A percentile compares a stretch with the other conserved stretches of the same genome.
phyloP scores from a whole-genome alignment of 2,329 filamentous ascomycete species.

The Penicillium sclerotigenum region DNA sequence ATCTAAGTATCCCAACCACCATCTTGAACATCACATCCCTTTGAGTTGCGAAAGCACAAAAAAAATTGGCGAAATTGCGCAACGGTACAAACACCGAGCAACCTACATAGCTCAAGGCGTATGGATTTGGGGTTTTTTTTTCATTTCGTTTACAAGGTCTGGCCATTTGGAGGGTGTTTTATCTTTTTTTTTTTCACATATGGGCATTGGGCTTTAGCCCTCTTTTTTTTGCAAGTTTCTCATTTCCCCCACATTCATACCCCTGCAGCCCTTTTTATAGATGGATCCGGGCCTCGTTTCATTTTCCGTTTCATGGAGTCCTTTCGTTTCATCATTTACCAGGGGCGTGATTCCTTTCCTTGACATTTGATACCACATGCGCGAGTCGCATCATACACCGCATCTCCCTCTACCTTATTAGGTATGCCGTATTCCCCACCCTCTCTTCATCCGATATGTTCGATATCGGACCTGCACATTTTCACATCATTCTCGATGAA shows the following conservation, averaged over 20 bases:
- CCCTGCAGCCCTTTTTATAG: constrained; percentile 39
- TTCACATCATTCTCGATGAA: constrained; percentile 17
- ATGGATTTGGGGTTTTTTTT: constrained; percentile 27
- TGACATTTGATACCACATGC: constrained; percentile 33
- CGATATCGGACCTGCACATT: constrained; percentile 7
- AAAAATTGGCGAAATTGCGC: constrained; percentile 25
- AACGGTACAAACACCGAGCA: constrained; percentile 15
- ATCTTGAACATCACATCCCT: constrained; percentile 13
- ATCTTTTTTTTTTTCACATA: constrained; percentile 17
- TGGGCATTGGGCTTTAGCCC: constrained; percentile 21
- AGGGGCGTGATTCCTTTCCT: constrained; percentile 19
- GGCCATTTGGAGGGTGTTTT: constrained; percentile 16
- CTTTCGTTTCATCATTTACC: constrained; percentile 19
- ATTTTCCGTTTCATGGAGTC: constrained; percentile 29
- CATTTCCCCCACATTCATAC: constrained; percentile 35
- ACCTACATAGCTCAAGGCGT: constrained; percentile 30
- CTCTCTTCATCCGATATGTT: constrained; percentile 10
- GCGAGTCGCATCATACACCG: constrained; percentile 32
- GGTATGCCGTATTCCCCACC: constrained; percentile 3
- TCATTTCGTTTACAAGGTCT: constrained; percentile 21
- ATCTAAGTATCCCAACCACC: constrained; percentile 27
- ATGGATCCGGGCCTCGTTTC: constrained; percentile 35
- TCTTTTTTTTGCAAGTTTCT: constrained; percentile 22
- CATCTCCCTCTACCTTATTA: constrained; percentile 17
- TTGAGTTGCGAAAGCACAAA: constrained; percentile 17